These are phyloP conservation scores for Tillandsia leiboldiana DNA, from an alignment of 176 grass and related monocot genomes.

Conservation along the genomic window DNA sequence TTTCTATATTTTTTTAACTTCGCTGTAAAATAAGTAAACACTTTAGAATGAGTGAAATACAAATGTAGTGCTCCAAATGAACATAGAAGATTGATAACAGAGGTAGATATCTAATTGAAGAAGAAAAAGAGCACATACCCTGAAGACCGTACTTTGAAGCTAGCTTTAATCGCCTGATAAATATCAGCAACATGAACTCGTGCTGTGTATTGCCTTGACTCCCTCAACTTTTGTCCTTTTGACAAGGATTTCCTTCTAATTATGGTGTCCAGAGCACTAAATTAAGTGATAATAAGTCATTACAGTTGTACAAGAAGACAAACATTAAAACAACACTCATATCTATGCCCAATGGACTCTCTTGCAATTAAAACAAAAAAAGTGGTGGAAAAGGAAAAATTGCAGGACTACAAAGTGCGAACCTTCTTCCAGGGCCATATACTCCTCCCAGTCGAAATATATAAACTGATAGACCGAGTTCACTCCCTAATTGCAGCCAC, in stretches of 20 bases:
- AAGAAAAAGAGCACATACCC: constrained; percentile 27
- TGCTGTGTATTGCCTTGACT: constrained; percentile 58
- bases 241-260: constrained; percentile 54
- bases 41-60: no score
- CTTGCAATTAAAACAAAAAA: not conserved
- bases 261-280: constrained; percentile 84
- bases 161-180: constrained; percentile 60
- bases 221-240: constrained; percentile 41
- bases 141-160: constrained; percentile 36
- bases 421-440: constrained; percentile 96
- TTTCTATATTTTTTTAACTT: no score
- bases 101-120: no score
- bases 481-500: constrained; percentile 44
- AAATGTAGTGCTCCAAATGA: no score
- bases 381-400: constrained; percentile 7
- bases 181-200: constrained; percentile 79
- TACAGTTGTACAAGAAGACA: not conserved
- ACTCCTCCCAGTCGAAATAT: constrained; percentile 81
- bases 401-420: constrained; percentile 13
- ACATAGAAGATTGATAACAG: no score
- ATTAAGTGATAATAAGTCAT: constrained; percentile 15
- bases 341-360: not conserved
- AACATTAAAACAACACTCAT: not conserved
- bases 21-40: no score
- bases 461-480: constrained; percentile 42